A percentile compares a stretch with the other conserved stretches of the same genome.
Evolutionary conservation across 1,139 yeast species (phyloP).

Genomic region (Yamadazyma epiphylla): DNA sequence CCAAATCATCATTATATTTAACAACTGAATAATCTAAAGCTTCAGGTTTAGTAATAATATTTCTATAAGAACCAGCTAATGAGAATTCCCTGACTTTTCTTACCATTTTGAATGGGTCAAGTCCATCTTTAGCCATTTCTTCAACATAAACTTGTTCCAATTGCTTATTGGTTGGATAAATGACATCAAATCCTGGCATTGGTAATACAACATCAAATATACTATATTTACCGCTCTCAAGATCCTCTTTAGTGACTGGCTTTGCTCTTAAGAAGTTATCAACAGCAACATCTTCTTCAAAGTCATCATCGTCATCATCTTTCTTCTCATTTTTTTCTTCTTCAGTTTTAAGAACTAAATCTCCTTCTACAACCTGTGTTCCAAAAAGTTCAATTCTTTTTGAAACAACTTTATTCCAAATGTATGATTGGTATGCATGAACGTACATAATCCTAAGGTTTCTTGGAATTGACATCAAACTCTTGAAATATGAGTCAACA

Average conservation of each 20-base stretch:
- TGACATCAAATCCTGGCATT: slow-evolving; percentile 87
- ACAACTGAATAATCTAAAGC: slow-evolving; percentile 62
- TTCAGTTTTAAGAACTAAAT: slow-evolving; percentile 57
- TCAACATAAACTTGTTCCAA: slow-evolving; percentile 63
- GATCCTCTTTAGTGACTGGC: slow-evolving; percentile 70
- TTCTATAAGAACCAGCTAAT: slow-evolving; percentile 85
- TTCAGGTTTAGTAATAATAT: slow-evolving; percentile 64
- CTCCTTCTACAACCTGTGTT: slow-evolving; percentile 70
- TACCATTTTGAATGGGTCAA: slow-evolving; percentile 82
- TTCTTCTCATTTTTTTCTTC: slow-evolving; percentile 17
- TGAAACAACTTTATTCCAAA: slow-evolving; percentile 89
- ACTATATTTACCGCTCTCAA: slow-evolving; percentile 53
- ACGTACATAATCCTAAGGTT: slow-evolving; percentile 92
- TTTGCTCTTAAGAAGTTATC: slow-evolving; percentile 58
- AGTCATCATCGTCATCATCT: slow-evolving; percentile 44
- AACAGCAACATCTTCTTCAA: slow-evolving; percentile 61
- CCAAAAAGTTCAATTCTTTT: slow-evolving; percentile 74
- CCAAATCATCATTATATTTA: slow-evolving; percentile 57
- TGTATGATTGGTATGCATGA: slow-evolving; percentile 94
- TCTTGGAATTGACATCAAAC: slow-evolving; percentile 89
- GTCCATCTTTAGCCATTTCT: slow-evolving; percentile 73
- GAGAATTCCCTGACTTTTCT: slow-evolving; percentile 87
- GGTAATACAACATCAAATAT: slow-evolving; percentile 89
- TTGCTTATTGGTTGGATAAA: slow-evolving; percentile 69
- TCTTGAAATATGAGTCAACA: slow-evolving; percentile 59